A percentile compares a stretch with the other conserved stretches of the same genome.
These are phyloP conservation scores for Platanus orientalis DNA, from an alignment of 164 flowering plant species.

Conservation along the genomic window DNA sequence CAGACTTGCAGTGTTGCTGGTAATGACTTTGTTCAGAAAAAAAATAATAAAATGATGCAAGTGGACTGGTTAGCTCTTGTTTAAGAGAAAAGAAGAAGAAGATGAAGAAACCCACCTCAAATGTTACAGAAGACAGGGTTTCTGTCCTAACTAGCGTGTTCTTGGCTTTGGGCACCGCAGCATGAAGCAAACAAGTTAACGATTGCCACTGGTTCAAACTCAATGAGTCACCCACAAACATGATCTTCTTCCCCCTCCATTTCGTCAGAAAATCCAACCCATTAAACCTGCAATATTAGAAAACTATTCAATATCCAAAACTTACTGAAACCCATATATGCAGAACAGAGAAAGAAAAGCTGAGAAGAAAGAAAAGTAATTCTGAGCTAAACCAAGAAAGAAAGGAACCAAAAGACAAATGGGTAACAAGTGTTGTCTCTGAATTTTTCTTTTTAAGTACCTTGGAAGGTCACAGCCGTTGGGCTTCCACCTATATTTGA, in stretches of 20 bases:
- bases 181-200: constrained; percentile 53
- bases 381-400: neutral
- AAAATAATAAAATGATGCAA: neutral
- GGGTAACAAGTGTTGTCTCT: no score
- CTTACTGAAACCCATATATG: neutral
- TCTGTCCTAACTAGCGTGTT: constrained; percentile 16
- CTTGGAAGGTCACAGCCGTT: no score
- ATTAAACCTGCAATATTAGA: constrained; percentile 51
- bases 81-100: neutral
- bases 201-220: constrained; percentile 70
- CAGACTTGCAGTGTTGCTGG: constrained; percentile 5
- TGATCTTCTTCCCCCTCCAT: constrained; percentile 74
- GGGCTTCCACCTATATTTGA: no score
- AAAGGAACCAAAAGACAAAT: no score
- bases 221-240: constrained; percentile 89
- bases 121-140: constrained; percentile 37
- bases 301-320: neutral
- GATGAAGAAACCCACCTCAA: constrained; percentile 33
- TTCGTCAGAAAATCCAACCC: constrained; percentile 53
- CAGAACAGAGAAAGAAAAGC: neutral
- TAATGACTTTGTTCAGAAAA: constrained; percentile 6
- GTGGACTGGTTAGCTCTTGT: constrained; percentile 2
- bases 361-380: neutral
- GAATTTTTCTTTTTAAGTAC: no score
- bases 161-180: constrained; percentile 47